A percentile compares a stretch with the other conserved stretches of the same genome.
These are phyloP conservation scores for Microstegium vimineum DNA, from an alignment of 176 grass and related monocot genomes.

Conservation along the genomic window DNA sequence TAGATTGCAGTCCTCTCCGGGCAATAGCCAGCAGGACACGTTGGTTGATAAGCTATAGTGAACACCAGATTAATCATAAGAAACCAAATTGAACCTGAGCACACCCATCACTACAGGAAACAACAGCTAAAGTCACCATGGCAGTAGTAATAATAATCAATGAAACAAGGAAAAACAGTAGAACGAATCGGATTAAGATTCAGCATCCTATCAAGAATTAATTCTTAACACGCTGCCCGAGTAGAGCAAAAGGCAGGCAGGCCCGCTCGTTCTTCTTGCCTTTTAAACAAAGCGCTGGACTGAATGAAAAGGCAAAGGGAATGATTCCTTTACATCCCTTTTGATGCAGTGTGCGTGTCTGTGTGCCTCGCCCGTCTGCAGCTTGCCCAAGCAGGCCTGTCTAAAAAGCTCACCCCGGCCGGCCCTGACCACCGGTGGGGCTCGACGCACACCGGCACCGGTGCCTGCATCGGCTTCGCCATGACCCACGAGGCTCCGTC, in stretches of 20 bases:
- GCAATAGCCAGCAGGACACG: too few relatives aligned
- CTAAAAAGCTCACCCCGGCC: conserved; percentile 37
- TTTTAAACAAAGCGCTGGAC: conserved; percentile 31
- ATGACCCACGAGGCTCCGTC: not conserved
- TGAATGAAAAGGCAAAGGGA: conserved; percentile 47
- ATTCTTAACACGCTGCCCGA: conserved; percentile 20
- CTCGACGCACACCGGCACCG: not conserved
- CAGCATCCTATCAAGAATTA: conserved; percentile 31
- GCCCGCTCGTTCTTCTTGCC: not conserved
- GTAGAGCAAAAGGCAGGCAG: not conserved
- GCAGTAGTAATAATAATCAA: not conserved
- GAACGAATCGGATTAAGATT: conserved; percentile 27
- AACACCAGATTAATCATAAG: not conserved
- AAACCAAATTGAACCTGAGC: not conserved
- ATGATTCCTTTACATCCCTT: conserved; percentile 62
- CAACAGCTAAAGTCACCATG: not conserved
- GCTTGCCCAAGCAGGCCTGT: not conserved
- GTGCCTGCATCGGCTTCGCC: not conserved
- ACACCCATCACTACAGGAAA: not conserved
- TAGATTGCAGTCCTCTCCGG: too few relatives aligned
- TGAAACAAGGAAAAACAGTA: not conserved
- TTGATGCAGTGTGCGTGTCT: conserved; percentile 34
- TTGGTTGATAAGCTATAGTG: too few relatives aligned
- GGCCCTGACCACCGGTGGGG: not conserved
- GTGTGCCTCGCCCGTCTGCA: not conserved